Conservation (phyloP, 768 basidiomycete genomes). For the Suillus decipiens region DNA sequence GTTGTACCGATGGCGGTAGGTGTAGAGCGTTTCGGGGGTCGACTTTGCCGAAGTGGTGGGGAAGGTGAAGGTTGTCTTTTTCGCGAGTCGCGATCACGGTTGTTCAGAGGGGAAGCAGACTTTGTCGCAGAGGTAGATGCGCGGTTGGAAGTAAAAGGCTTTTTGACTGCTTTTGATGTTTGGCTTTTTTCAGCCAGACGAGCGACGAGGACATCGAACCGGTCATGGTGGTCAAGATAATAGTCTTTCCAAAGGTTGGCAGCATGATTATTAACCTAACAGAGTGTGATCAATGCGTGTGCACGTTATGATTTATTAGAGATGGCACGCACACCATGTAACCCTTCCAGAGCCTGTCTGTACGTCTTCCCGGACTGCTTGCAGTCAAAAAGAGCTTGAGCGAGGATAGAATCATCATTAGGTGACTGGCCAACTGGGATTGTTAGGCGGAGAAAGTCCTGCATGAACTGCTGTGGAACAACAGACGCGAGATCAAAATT, state of each 20-base stretch:
- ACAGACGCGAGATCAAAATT: slow-evolving; percentile 35
- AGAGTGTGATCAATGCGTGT: slow-evolving; percentile 10
- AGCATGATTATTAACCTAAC: slow-evolving; percentile 45
- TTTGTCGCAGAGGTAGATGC: not conserved
- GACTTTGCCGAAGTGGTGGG: slow-evolving; percentile 29
- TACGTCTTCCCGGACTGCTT: slow-evolving; percentile 48
- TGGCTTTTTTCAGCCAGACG: slow-evolving; percentile 20
- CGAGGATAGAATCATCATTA: slow-evolving; percentile 60
- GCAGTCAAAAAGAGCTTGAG: slow-evolving; percentile 45
- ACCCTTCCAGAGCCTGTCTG: slow-evolving; percentile 63
- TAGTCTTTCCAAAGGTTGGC: slow-evolving; percentile 80
- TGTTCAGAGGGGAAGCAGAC: slow-evolving; percentile 13
- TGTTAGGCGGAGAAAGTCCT: slow-evolving; percentile 55
- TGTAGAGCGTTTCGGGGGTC: slow-evolving; percentile 23
- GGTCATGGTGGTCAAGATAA: slow-evolving; percentile 68
- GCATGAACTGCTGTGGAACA: slow-evolving; percentile 54
- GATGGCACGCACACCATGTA: slow-evolving; percentile 58
- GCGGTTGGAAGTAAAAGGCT: slow-evolving; percentile 21
- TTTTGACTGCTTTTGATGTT: slow-evolving; percentile 31
- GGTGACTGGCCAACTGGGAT: slow-evolving; percentile 49
- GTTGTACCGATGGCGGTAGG: slow-evolving; percentile 21
- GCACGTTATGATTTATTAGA: not conserved
- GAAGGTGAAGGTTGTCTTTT: slow-evolving; percentile 35
- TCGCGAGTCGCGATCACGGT: slow-evolving; percentile 33
- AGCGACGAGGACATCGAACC: slow-evolving; percentile 47